phyloP scores from a whole-genome alignment of 768 basidiomycete genomes.

The Trichaptum fuscoviolaceum region DNA sequence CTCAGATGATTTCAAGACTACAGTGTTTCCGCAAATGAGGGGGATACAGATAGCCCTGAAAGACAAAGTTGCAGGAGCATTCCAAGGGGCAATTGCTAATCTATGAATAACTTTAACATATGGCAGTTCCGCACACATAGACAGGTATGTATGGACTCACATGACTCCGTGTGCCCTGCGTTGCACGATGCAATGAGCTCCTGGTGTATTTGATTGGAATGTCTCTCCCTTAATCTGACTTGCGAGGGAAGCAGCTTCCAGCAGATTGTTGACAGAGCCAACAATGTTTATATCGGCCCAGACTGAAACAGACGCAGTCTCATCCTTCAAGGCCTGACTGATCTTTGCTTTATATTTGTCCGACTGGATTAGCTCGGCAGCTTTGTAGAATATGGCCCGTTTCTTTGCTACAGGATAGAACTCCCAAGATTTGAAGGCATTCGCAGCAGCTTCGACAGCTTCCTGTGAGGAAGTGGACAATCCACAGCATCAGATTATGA shows the following conservation, averaged over 20 bases:
- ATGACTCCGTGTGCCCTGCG: constrained; percentile 47
- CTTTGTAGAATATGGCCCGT: constrained; percentile 43
- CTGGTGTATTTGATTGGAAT: constrained; percentile 39
- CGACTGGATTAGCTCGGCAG: constrained; percentile 39
- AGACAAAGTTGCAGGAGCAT: constrained; percentile 42
- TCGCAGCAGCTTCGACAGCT: constrained; percentile 40
- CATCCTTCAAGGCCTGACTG: constrained; percentile 27
- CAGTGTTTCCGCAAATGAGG: constrained; percentile 51
- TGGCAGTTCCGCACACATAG: background rate
- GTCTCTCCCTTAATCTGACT: constrained; percentile 38
- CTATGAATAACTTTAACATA: constrained; percentile 21
- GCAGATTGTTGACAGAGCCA: constrained; percentile 21
- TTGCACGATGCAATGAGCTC: constrained; percentile 39
- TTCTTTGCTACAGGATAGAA: constrained; percentile 27
- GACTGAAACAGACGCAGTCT: constrained; percentile 31
- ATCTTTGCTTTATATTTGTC: constrained; percentile 37
- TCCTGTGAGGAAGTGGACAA: constrained; percentile 36
- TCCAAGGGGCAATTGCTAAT: constrained; percentile 53
- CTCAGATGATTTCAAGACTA: constrained; percentile 50
- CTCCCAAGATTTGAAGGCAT: constrained; percentile 47
- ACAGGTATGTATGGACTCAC: constrained; percentile 26
- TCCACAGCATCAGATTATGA: constrained; percentile 9
- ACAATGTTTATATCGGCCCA: constrained; percentile 23
- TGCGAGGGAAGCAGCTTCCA: constrained; percentile 29
- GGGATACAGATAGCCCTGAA: constrained; percentile 41